These are phyloP conservation scores for Aspergillus taichungensis DNA, from an alignment of 495 filamentous ascomycete genomes.

Conservation along the genomic window DNA sequence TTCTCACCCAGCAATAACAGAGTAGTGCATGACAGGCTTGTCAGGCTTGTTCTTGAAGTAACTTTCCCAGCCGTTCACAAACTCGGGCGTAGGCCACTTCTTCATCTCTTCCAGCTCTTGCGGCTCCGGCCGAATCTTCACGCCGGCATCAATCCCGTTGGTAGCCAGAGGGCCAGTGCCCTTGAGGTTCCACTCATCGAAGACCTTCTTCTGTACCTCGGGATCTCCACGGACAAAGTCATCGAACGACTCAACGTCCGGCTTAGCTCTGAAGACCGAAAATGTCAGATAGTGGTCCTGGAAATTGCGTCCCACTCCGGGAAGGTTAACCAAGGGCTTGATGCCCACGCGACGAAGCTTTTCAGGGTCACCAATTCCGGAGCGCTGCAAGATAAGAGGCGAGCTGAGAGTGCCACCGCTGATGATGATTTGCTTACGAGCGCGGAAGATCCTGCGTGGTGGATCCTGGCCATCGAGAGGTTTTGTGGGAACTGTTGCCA, in stretches of 20 bases:
- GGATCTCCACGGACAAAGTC: slow-evolving; percentile 71
- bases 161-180: slow-evolving; percentile 74
- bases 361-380: slow-evolving; percentile 60
- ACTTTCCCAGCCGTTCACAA: slow-evolving; percentile 59
- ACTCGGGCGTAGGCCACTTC: slow-evolving; percentile 56
- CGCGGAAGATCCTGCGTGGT: slow-evolving; percentile 50
- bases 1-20: slow-evolving; percentile 51
- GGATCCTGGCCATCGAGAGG: slow-evolving; percentile 40
- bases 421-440: slow-evolving; percentile 70
- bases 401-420: slow-evolving; percentile 75
- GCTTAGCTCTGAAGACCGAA: slow-evolving; percentile 66
- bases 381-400: slow-evolving; percentile 69
- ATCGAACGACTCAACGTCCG: slow-evolving; percentile 69
- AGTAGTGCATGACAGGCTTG: slow-evolving; percentile 82
- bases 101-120: slow-evolving; percentile 61
- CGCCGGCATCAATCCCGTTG: slow-evolving; percentile 77
- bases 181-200: slow-evolving; percentile 69
- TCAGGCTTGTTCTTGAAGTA: slow-evolving; percentile 83
- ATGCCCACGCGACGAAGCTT: slow-evolving; percentile 64
- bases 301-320: slow-evolving; percentile 75
- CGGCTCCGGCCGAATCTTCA: slow-evolving; percentile 67
- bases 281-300: slow-evolving; percentile 83
- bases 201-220: slow-evolving; percentile 58
- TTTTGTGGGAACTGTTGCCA: slow-evolving; percentile 48
- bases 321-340: slow-evolving; percentile 65